Percentiles rank a stretch among this genome's conserved stretches.
Evolutionary conservation across 768 basidiomycete species (phyloP).

Genomic region (Lactarius pseudohatsudake): DNA sequence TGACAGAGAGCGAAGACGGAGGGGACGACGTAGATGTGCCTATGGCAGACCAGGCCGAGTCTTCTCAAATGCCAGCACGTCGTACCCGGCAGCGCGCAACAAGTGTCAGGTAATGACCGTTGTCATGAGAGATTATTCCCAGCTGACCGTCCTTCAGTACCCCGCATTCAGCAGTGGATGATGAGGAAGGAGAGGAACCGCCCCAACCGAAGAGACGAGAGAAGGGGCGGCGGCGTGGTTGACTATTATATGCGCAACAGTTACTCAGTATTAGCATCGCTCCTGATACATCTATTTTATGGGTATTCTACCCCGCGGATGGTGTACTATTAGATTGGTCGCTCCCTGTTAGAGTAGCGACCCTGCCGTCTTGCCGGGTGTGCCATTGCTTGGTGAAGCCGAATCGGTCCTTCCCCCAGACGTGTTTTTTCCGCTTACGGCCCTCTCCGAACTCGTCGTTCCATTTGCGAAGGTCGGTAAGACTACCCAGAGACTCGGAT

Average conservation of each 20-base stretch:
- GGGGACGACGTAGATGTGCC: constrained; percentile 33
- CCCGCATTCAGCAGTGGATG: constrained; percentile 41
- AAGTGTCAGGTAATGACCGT: constrained; percentile 8
- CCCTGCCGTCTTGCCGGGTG: constrained; percentile 46
- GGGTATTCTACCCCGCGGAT: constrained; percentile 18
- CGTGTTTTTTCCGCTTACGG: constrained; percentile 60
- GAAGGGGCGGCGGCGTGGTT: constrained; percentile 21
- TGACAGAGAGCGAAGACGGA: constrained; percentile 51
- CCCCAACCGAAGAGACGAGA: constrained; percentile 34
- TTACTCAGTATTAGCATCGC: constrained; percentile 1
- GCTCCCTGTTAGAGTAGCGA: constrained; percentile 33
- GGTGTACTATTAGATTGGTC: constrained; percentile 13
- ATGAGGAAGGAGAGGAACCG: constrained; percentile 46
- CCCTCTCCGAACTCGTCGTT: constrained; percentile 95
- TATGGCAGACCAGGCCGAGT: not conserved
- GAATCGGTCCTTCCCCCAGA: constrained; percentile 87
- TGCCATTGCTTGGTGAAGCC: constrained; percentile 65
- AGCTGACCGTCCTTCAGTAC: constrained; percentile 29
- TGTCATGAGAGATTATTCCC: not conserved
- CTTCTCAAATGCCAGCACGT: constrained; percentile 15
- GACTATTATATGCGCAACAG: not conserved
- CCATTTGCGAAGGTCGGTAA: constrained; percentile 80
- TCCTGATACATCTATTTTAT: not conserved
- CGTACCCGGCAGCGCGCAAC: constrained; percentile 12
- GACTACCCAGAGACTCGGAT: constrained; percentile 75